Conservation (phyloP, 306 rosid genomes). For the Geum urbanum region DNA sequence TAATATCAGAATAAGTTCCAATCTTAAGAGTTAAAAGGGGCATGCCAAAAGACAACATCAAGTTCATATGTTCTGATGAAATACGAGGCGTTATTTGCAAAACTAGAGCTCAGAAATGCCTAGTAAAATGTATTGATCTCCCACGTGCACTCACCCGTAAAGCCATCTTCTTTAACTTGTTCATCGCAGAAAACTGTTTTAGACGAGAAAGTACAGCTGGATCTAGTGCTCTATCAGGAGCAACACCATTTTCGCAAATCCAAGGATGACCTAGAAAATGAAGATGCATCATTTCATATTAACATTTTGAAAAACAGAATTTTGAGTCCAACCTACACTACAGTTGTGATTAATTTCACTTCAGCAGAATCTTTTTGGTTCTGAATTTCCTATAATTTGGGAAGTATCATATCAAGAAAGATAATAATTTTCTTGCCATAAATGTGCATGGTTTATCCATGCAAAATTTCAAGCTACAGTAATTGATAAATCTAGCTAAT, state of each 20-base stretch:
- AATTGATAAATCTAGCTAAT: background rate
- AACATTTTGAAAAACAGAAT: slow-evolving; percentile 10
- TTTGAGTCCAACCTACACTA: slow-evolving; percentile 9
- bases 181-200: slow-evolving; percentile 98
- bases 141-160: slow-evolving; percentile 61
- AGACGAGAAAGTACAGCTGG: slow-evolving; percentile 99
- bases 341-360: slow-evolving; percentile 12
- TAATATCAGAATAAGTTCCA: slow-evolving; percentile 11
- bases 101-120: background rate
- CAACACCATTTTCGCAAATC: slow-evolving; percentile 99
- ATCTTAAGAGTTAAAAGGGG: background rate
- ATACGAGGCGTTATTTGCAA: background rate
- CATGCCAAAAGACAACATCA: slow-evolving; percentile 19
- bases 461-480: no score
- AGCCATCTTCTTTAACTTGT: slow-evolving; percentile 98
- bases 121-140: background rate
- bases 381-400: background rate
- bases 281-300: slow-evolving; percentile 21
- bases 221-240: slow-evolving; percentile 95
- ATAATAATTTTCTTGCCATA: background rate
- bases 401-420: slow-evolving; percentile 4
- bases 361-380: slow-evolving; percentile 1
- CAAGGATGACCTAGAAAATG: slow-evolving; percentile 88
- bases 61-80: background rate
- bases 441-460: background rate